These are phyloP conservation scores for Streptanthus diversifolius DNA, from an alignment of 345 rosid genomes.

Conservation along the genomic window DNA sequence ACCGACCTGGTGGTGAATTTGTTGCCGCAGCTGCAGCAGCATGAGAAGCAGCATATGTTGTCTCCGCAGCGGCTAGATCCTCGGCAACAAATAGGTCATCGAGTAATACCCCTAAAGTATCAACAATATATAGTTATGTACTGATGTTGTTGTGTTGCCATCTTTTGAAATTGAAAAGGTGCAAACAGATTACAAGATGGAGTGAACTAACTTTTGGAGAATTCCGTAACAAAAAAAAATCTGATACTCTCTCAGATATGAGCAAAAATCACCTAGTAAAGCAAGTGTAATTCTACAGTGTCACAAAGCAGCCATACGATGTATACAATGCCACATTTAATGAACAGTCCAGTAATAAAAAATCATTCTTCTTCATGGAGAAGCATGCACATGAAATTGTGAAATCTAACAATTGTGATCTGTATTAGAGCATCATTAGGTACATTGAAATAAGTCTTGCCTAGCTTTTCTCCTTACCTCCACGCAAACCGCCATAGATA, in stretches of 20 bases:
- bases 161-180: slow-evolving; percentile 2
- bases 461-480: slow-evolving; percentile 47
- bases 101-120: slow-evolving; percentile 69
- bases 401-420: neutral
- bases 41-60: slow-evolving; percentile 78
- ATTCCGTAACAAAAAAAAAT: neutral
- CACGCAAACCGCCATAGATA: slow-evolving; percentile 92
- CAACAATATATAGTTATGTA: slow-evolving; percentile 14
- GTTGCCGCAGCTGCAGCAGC: slow-evolving; percentile 87
- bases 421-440: slow-evolving; percentile 19
- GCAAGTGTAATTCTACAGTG: neutral
- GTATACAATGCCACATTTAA: neutral
- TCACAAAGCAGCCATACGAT: neutral
- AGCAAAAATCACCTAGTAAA: neutral
- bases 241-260: neutral
- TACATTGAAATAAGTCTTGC: slow-evolving; percentile 1
- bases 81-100: slow-evolving; percentile 96
- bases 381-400: slow-evolving; percentile 10
- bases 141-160: slow-evolving; percentile 4
- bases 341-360: neutral
- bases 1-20: slow-evolving; percentile 45
- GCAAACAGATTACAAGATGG: neutral
- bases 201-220: neutral
- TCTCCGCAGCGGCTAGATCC: slow-evolving; percentile 85
- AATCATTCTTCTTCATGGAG: neutral